phyloP scores from a whole-genome alignment of 2,329 filamentous ascomycete species.

The Delphinella strobiligena region DNA sequence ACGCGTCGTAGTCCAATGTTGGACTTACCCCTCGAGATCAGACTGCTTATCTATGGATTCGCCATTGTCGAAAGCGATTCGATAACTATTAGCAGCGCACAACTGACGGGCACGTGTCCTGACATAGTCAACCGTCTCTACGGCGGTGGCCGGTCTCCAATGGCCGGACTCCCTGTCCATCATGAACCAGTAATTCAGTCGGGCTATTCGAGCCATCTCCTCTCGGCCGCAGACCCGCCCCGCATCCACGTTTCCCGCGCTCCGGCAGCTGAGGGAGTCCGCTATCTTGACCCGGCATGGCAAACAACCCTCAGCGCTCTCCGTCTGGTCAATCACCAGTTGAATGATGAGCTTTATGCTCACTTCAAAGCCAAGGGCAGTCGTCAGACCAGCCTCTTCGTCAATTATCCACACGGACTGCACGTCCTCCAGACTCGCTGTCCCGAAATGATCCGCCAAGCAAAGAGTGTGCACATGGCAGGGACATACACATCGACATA shows the following conservation, averaged over 20 bases:
- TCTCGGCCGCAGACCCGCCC: conserved; percentile 19
- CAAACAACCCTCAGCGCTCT: conserved; percentile 10
- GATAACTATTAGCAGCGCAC: conserved; percentile 28
- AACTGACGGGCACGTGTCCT: conserved; percentile 19
- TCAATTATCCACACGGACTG: conserved; percentile 29
- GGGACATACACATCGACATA: conserved; percentile 22
- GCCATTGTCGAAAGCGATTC: conserved; percentile 23
- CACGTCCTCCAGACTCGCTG: conserved; percentile 26
- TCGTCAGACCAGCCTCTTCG: conserved; percentile 25
- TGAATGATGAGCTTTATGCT: conserved; percentile 23
- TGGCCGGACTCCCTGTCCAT: conserved; percentile 26
- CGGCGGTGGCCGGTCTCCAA: conserved; percentile 13
- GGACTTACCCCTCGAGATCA: conserved; percentile 27
- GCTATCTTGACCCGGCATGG: conserved; percentile 7
- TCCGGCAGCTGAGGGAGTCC: background rate
- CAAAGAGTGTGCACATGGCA: conserved; percentile 27
- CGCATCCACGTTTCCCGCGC: conserved; percentile 11
- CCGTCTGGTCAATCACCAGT: conserved; percentile 17
- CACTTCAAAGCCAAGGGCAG: conserved; percentile 17
- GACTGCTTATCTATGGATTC: conserved; percentile 30
- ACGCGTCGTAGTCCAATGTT: conserved; percentile 11
- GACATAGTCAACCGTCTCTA: conserved; percentile 20
- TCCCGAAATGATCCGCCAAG: conserved; percentile 28
- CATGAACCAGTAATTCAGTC: conserved; percentile 23
- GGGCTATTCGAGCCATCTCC: conserved; percentile 21